Evolutionary conservation across 225 moss, liverwort and hornwort genomes (phyloP).

Genomic region (Physcomitrellopsis africana): DNA sequence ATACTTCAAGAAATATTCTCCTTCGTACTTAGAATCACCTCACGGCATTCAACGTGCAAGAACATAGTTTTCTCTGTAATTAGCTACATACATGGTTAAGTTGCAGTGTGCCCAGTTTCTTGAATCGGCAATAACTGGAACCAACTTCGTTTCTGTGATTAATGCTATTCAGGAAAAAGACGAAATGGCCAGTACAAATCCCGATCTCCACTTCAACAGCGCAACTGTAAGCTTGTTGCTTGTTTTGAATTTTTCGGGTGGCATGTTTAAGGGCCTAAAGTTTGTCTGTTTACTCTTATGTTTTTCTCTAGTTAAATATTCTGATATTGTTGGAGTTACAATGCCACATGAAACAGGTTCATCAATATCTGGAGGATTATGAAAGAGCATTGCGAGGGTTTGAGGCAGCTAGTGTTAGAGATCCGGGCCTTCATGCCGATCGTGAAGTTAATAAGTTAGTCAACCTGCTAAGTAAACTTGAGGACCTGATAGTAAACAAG

Average conservation of each 20-base stretch:
- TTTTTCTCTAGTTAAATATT: constrained; percentile 15
- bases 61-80: neutral
- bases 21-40: neutral
- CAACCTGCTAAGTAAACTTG: constrained; percentile 59
- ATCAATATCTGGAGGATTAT: constrained; percentile 74
- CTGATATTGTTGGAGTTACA: constrained; percentile 21
- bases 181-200: constrained; percentile 61
- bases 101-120: neutral
- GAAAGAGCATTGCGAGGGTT: constrained; percentile 68
- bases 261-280: constrained; percentile 11
- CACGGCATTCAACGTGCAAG: constrained; percentile 7
- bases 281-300: constrained; percentile 8
- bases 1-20: too few species aligned
- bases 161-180: constrained; percentile 55
- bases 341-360: constrained; percentile 49
- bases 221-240: constrained; percentile 56
- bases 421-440: constrained; percentile 67
- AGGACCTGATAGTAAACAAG: constrained; percentile 60
- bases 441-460: constrained; percentile 65
- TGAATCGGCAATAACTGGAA: neutral
- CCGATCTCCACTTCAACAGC: constrained; percentile 73
- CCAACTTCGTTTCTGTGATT: constrained; percentile 14
- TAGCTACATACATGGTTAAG: neutral
- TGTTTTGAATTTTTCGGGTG: constrained; percentile 12
- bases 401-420: constrained; percentile 61